Evolutionary conservation across 2,329 filamentous ascomycete species (phyloP).

Genomic region (Corinectria fuckeliana): DNA sequence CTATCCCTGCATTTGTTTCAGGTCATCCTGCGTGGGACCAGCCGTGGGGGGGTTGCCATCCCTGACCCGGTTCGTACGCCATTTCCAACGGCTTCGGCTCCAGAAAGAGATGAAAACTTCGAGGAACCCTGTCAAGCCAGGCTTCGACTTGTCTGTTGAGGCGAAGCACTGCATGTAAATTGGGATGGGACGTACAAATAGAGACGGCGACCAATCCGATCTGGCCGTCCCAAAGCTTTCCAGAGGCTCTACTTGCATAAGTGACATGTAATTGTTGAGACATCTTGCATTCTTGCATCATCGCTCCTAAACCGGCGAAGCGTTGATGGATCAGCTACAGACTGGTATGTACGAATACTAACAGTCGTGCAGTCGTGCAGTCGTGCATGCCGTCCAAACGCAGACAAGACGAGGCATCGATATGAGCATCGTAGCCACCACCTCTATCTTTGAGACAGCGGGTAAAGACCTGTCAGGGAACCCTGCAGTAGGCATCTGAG

Average conservation of each 20-base stretch:
- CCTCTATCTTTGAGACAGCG: neutral
- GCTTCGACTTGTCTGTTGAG: neutral
- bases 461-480: neutral
- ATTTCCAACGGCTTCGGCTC: constrained; percentile 16
- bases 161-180: neutral
- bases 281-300: constrained; percentile 1
- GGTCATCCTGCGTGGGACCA: constrained; percentile 34
- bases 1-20: constrained; percentile 38
- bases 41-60: constrained; percentile 28
- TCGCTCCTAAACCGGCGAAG: constrained; percentile 8
- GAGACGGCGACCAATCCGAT: neutral
- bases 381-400: neutral
- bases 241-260: neutral
- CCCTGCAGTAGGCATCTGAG: neutral
- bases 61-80: constrained; percentile 22
- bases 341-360: neutral
- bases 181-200: constrained; percentile 5
- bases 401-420: neutral
- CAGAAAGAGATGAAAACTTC: constrained; percentile 6
- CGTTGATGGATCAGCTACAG: neutral
- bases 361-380: neutral
- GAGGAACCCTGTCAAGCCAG: neutral
- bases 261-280: constrained; percentile 3
- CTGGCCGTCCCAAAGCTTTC: neutral
- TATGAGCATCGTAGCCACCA: neutral